Base-by-base conservation (phyloP, 192 early-diverging fungal species). In the Hyaloraphidium curvatum region DNA sequence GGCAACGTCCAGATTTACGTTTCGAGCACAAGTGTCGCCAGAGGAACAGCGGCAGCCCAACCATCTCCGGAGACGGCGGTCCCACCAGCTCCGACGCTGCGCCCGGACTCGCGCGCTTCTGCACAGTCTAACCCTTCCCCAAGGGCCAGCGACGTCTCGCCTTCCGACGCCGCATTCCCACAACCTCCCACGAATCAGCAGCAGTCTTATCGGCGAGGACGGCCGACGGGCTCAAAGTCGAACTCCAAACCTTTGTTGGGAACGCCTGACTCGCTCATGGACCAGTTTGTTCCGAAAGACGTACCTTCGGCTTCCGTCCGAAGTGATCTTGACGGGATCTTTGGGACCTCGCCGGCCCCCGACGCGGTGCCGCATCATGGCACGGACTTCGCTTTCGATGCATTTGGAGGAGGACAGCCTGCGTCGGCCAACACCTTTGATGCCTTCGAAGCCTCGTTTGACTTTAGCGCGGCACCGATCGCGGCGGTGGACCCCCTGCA, bases 11-110 rank as follows among this genome's bases (percentile, higher is more conserved):
- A n/a, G 30, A 53, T 50, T 31, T 17, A 60, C 62, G 17, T 21
- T 23, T 2, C 21, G 52, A 22, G 40, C 43, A 17, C 56, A 51
- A 41, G 13, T 48, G 0, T 28, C 29, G n/a, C 55, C 48, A 53
- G 17, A 37, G 21, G 30, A 30, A 25, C 55, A 21, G 22, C 56
- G 26, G 22, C 51, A 23, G 43, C 1, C 21, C 17, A 74, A 56
- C 62, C 48, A 60, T 66, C 66, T 52, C 55, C 62, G 9, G 43
- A 7, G 5, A 39, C 56, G 11, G 31, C 58, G 5, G 30, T 54
- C 0, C 52, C 43, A 21, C 40, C 41, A 9, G 35, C 27, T n/a
- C 51, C 2, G 59, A 48, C 35, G 3, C 21, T 21, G 31, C 43
- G 22, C 7, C 52, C 31, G 13, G 57, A 64, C 29, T 29, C 55